Conservation (phyloP, 2,329 filamentous ascomycete species). For the Pseudovirgaria hyperparasitica region DNA sequence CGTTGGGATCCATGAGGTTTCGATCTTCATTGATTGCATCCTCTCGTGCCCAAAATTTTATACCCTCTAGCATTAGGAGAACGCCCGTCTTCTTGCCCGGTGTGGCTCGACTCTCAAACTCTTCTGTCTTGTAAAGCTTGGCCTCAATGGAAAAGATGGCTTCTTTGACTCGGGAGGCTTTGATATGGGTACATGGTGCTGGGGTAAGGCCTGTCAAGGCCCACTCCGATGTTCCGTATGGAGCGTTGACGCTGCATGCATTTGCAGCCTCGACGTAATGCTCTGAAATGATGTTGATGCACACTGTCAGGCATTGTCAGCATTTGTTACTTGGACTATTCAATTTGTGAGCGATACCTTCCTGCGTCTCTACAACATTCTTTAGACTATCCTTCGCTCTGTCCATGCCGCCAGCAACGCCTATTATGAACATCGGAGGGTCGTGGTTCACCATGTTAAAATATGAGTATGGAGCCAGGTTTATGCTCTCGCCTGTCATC, state of each 20-base stretch:
- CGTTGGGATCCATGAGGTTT: slow-evolving; percentile 59
- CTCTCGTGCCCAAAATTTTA: slow-evolving; percentile 77
- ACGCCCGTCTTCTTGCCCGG: slow-evolving; percentile 66
- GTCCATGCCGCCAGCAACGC: slow-evolving; percentile 43
- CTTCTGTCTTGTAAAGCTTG: slow-evolving; percentile 57
- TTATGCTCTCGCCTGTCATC: slow-evolving; percentile 37
- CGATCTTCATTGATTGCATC: slow-evolving; percentile 73
- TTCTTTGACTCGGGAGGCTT: slow-evolving; percentile 63
- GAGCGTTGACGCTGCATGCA: slow-evolving; percentile 63
- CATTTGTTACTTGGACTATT: not conserved
- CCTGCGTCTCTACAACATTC: slow-evolving; percentile 57
- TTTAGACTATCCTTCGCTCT: slow-evolving; percentile 65
- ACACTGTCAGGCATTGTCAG: no score
- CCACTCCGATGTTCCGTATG: slow-evolving; percentile 70
- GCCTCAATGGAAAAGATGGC: slow-evolving; percentile 74
- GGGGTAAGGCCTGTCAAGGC: slow-evolving; percentile 62
- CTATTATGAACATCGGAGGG: slow-evolving; percentile 66
- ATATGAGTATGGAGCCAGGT: slow-evolving; percentile 81
- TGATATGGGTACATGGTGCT: slow-evolving; percentile 51
- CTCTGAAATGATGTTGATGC: slow-evolving; percentile 80
- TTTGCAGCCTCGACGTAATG: slow-evolving; percentile 82
- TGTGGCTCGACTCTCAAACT: slow-evolving; percentile 61
- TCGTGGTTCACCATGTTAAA: slow-evolving; percentile 76
- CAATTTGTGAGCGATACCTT: slow-evolving; percentile 39
- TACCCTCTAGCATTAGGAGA: slow-evolving; percentile 68